Percentiles rank a stretch among this genome's conserved stretches.
Conservation (phyloP, 2,329 filamentous ascomycete species). For the Penicillium sp. region DNA sequence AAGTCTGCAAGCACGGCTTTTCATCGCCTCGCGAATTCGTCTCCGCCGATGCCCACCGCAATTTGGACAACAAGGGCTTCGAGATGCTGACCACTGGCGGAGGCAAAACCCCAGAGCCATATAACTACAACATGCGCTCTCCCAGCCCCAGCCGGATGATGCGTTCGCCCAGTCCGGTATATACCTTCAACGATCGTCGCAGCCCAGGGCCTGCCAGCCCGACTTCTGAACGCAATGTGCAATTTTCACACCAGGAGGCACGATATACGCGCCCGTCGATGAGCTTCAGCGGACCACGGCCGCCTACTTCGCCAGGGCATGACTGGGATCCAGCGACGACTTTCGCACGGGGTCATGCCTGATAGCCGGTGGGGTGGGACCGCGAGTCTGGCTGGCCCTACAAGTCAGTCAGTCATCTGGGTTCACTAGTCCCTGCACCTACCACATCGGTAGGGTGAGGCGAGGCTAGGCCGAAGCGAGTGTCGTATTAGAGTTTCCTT, state of each 20-base stretch:
- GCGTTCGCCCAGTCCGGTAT: constrained; percentile 14
- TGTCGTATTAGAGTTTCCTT: not conserved
- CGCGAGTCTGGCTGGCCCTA: not conserved
- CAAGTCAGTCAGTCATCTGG: not conserved
- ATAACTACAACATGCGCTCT: constrained; percentile 24
- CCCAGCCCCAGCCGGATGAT: constrained; percentile 21
- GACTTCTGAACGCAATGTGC: constrained; percentile 23
- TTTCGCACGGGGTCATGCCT: constrained; percentile 34
- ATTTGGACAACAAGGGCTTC: constrained; percentile 70
- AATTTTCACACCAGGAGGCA: constrained; percentile 48
- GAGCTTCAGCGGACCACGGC: constrained; percentile 54
- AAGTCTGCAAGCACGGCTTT: constrained; percentile 60
- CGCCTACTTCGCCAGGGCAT: constrained; percentile 40
- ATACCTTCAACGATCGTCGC: constrained; percentile 22
- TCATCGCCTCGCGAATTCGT: constrained; percentile 74
- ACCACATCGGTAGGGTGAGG: not conserved
- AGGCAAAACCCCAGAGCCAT: constrained; percentile 40
- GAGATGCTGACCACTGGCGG: constrained; percentile 67
- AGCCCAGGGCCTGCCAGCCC: constrained; percentile 34
- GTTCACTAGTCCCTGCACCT: not conserved
- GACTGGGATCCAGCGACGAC: constrained; percentile 46
- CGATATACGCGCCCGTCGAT: constrained; percentile 52
- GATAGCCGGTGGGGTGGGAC: constrained; percentile 12
- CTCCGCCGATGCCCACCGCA: constrained; percentile 75
- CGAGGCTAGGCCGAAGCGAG: not conserved